Base-by-base conservation (phyloP, 2,329 filamentous ascomycete genomes). In the Colletotrichum brevisporum region DNA sequence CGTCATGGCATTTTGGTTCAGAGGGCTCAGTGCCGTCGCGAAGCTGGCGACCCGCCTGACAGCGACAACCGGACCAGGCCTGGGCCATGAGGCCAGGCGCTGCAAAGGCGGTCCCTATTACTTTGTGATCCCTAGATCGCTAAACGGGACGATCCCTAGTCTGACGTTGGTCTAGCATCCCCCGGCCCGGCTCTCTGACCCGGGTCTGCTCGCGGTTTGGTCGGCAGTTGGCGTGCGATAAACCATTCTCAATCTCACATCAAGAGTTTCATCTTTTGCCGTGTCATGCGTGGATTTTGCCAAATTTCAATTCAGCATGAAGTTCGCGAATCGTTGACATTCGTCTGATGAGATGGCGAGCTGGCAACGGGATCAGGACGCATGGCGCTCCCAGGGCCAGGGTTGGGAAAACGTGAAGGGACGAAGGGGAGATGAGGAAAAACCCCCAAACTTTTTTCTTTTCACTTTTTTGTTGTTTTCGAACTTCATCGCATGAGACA, bases 251-350 rank as follows among this genome's bases (percentile, higher is more conserved):
- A 70, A 68, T 52, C 56, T 47, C 39, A 63, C 52, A 58, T 43
- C 39, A 63, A 16, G 47, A 39, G 57, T 70, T 70, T 68, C 67
- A 68, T 27, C n/a, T 50, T 67, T 57, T 24, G 63, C 31, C 45
- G 21, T 50, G 13, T 58, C 39, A 68, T 63, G 39, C 52, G 36
- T 31, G 36, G 50, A 4, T 16, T 50, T 45, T 31, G 26, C 43
- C 43, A 50, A 24, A 24, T 24, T 24, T 24, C 21, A 3, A 18
- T 39, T 21, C 18, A 58, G 27, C 53, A 43, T 50, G 36, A 60
- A 56, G 50, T 45, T 59, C 62, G 26, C 62, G 67, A 66, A 60
- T 62, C 36, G n/a, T 47, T 67, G 45, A 18, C 43, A 41, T 52
- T 59, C 62, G 55, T 60, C 51, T 16, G 61, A 66, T 48, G 26